Conservation (phyloP, 179 eudicot genomes). For the Patellifolia procumbens region DNA sequence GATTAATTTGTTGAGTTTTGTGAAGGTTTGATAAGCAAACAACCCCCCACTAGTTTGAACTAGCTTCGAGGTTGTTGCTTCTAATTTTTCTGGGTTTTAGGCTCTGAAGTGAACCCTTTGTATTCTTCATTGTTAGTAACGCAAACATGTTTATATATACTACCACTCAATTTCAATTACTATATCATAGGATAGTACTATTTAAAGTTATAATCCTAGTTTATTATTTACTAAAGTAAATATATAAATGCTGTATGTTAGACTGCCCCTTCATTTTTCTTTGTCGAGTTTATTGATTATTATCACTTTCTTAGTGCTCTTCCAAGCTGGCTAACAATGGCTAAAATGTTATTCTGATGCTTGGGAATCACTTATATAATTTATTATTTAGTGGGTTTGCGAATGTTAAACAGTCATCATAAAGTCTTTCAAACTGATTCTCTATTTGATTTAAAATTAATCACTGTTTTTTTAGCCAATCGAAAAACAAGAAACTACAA, state of each 20-base stretch:
- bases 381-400: slow-evolving; percentile 1
- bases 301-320: slow-evolving; percentile 1
- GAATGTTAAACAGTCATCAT: slow-evolving; percentile 4
- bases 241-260: background rate
- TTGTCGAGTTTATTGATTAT: too few species aligned
- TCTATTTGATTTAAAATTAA: background rate
- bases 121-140: slow-evolving; percentile 10
- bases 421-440: background rate
- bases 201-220: background rate
- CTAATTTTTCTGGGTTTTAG: slow-evolving; percentile 7
- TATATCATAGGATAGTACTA: background rate
- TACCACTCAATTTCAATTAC: too few species aligned
- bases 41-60: slow-evolving; percentile 99
- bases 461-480: too few species aligned
- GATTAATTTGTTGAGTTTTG: background rate
- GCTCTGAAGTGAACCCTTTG: slow-evolving; percentile 21
- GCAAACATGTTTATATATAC: slow-evolving; percentile 30
- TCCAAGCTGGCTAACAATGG: slow-evolving; percentile 10
- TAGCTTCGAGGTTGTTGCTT: slow-evolving; percentile 91
- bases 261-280: background rate
- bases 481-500: too few species aligned
- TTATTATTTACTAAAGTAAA: too few species aligned
- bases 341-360: slow-evolving; percentile 10
- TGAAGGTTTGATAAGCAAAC: slow-evolving; percentile 46
- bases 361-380: background rate